phyloP scores from a whole-genome alignment of 78 protist genomes.

The Bodo saltans region DNA sequence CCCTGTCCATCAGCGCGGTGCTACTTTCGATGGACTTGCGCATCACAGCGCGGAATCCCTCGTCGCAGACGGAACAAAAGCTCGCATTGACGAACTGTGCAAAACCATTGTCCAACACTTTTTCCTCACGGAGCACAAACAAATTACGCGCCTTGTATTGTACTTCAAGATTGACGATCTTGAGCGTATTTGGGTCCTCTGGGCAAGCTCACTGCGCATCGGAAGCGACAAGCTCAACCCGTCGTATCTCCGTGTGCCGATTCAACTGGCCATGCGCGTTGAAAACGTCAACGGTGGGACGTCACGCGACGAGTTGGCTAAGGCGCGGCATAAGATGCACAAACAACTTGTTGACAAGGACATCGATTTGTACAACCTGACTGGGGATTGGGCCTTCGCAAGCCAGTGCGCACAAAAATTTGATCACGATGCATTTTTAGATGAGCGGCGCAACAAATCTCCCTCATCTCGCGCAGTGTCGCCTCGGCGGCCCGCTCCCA shows the following conservation, averaged over 20 bases:
- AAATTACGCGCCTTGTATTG: slow-evolving; percentile 12
- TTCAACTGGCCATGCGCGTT: neutral
- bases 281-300: no score
- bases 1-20: neutral
- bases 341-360: no score
- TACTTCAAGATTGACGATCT: slow-evolving; percentile 31
- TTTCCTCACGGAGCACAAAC: slow-evolving; percentile 13
- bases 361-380: no score
- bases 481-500: no score
- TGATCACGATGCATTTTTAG: no score
- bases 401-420: no score
- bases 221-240: neutral
- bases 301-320: no score
- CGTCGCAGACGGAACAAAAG: neutral
- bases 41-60: slow-evolving; percentile 12
- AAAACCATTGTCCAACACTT: slow-evolving; percentile 24
- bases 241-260: slow-evolving; percentile 1
- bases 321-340: no score
- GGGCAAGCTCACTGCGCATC: slow-evolving; percentile 26
- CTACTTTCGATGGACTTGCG: slow-evolving; percentile 29
- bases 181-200: slow-evolving; percentile 19
- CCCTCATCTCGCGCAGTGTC: no score
- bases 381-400: no score
- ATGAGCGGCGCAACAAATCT: no score
- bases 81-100: neutral